phyloP scores from a whole-genome alignment of 1,284 basidiomycete genomes.

The Polyporus tsugae region DNA sequence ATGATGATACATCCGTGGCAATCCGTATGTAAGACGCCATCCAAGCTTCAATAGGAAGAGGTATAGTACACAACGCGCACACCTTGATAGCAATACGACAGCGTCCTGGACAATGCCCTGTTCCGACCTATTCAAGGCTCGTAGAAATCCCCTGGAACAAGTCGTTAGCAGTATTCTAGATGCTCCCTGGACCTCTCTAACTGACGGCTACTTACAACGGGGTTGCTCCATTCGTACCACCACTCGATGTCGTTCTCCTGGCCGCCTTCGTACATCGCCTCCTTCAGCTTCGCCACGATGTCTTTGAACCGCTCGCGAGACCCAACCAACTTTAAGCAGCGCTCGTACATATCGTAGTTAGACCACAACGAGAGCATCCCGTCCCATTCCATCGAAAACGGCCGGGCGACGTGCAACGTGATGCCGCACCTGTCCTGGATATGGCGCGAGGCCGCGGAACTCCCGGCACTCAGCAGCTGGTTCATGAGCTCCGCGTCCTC shows the following conservation, averaged over 20 bases:
- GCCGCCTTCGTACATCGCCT: not conserved
- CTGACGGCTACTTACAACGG: not conserved
- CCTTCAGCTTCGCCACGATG: not conserved
- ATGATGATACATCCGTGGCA: too few relatives aligned
- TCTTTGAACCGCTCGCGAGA: not conserved
- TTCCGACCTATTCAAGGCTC: not conserved
- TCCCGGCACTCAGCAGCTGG: not conserved
- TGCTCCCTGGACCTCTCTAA: too few relatives aligned
- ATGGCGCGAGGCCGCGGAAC: not conserved
- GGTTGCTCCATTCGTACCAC: not conserved
- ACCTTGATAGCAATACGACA: not conserved
- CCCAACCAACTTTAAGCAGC: not conserved
- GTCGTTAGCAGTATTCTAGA: not conserved
- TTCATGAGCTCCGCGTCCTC: not conserved
- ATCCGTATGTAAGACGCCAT: too few relatives aligned
- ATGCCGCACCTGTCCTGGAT: not conserved
- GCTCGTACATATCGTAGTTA: not conserved
- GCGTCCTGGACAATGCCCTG: not conserved
- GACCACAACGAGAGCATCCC: not conserved
- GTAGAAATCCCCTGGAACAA: not conserved
- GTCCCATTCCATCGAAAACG: not conserved
- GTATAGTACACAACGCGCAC: too few relatives aligned
- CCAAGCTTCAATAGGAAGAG: too few relatives aligned
- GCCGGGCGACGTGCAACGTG: not conserved
- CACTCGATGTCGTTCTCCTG: not conserved